Evolutionary conservation across 495 filamentous ascomycete genomes (phyloP).

Genomic region (Choiromyces venosus): DNA sequence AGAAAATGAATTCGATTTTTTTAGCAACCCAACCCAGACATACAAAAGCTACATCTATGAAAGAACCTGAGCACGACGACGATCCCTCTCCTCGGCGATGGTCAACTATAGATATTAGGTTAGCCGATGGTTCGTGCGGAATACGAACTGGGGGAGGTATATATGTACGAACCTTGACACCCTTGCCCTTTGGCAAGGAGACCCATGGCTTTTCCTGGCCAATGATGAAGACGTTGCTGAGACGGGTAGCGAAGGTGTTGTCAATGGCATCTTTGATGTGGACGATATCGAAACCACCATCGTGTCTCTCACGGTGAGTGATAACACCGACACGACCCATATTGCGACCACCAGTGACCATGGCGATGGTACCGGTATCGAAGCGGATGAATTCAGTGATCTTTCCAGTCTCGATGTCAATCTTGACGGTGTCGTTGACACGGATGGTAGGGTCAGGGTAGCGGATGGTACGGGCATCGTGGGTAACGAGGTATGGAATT

Average conservation of each 20-base stretch:
- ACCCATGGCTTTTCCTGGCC: conserved; percentile 97
- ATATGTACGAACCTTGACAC: conserved; percentile 71
- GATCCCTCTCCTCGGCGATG: conserved; percentile 97
- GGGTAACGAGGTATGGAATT: conserved; percentile 99
- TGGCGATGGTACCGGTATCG: conserved; percentile 93
- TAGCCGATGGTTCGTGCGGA: conserved; percentile 5
- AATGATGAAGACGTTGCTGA: conserved; percentile 98
- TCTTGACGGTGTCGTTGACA: conserved; percentile 99
- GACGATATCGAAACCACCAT: conserved; percentile 98
- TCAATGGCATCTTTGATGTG: conserved; percentile 99
- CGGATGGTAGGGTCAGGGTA: conserved; percentile 97
- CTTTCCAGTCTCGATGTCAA: conserved; percentile 93
- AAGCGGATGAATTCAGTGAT: conserved; percentile 93
- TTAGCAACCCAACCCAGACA: not conserved
- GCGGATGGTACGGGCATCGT: conserved; percentile 99
- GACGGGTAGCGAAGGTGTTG: conserved; percentile 97
- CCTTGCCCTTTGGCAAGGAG: conserved; percentile 98
- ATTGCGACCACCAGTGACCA: conserved; percentile 98
- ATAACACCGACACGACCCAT: conserved; percentile 99
- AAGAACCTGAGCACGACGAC: conserved; percentile 61
- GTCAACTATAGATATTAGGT: conserved; percentile 56
- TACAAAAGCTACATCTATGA: conserved; percentile 8
- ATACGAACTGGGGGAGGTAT: not conserved
- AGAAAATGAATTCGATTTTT: not conserved
- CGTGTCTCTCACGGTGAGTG: conserved; percentile 98